Base-by-base conservation (phyloP, 768 basidiomycete species). In the Cystofilobasidium bisporidii region DNA sequence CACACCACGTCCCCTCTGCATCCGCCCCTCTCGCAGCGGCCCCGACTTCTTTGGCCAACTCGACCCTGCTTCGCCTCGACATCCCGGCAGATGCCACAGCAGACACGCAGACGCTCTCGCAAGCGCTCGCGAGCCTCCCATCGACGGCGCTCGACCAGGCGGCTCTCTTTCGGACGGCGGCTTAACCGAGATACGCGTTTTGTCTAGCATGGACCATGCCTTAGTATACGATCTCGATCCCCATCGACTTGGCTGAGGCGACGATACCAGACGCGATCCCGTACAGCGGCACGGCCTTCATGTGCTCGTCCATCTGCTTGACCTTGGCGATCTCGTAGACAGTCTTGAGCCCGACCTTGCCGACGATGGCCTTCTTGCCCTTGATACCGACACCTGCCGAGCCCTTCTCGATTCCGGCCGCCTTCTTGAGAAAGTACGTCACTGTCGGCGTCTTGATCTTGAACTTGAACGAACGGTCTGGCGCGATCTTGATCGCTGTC, bases 271-370 rank as follows among this genome's bases (percentile, higher is more conserved):
- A 86, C 33, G 90, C 87, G 61, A 99, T 87, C 72, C 85, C 85
- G 81, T 96, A 89, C 71, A 94, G 81, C 71, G 85, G 84, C 71
- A 96, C 81, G 75, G 88, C 87, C 79, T 84, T 87, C 81, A 96
- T 80, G 77, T 91, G 87, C 71, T 87, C 87, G 79, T 99, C 96
- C 74, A 82, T 84, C 63, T 85, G 83, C 81, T 99, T 99, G 78
- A 99, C 88, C 82, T 89, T 94, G 43, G 94, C 91, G 76, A 99
- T 96, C 81, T 98, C 96, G 78, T 92, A 97, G 76, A 98, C 83
- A 81, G 97, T 93, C 81, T 99, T 99, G 74, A 98, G 82, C 75
- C 84, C 88, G 77, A 98, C 82, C 56, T 88, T 91, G 60, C 87
- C 90, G 70, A 84, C 68, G 62, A 71, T 63, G 63, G 48, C 38